phyloP scores from a whole-genome alignment of 768 basidiomycete species.

The Mycena crocata region DNA sequence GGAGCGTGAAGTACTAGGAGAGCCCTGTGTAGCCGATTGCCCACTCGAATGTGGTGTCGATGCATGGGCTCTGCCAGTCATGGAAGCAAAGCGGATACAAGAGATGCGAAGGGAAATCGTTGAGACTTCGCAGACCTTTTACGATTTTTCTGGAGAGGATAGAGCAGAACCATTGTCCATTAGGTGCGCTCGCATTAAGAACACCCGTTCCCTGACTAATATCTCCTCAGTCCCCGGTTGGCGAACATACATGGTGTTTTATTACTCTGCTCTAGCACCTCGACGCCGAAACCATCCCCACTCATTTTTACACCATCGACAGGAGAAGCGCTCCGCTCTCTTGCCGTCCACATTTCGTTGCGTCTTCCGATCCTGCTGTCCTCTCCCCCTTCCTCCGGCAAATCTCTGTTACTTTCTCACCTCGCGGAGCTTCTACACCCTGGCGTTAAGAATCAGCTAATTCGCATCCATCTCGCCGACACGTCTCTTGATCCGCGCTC shows the following conservation, averaged over 20 bases:
- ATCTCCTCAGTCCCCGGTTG: slow-evolving; percentile 60
- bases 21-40: slow-evolving; percentile 70
- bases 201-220: slow-evolving; percentile 28
- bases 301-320: slow-evolving; percentile 77
- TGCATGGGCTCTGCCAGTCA: slow-evolving; percentile 84
- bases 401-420: slow-evolving; percentile 82
- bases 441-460: slow-evolving; percentile 69
- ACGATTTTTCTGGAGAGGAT: slow-evolving; percentile 52
- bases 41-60: slow-evolving; percentile 74
- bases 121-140: slow-evolving; percentile 58
- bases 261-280: neutral
- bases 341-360: slow-evolving; percentile 74
- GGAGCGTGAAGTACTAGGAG: slow-evolving; percentile 72
- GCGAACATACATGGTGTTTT: slow-evolving; percentile 76
- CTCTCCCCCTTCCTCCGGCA: slow-evolving; percentile 90
- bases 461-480: slow-evolving; percentile 92
- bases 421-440: slow-evolving; percentile 78
- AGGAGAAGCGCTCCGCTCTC: slow-evolving; percentile 63
- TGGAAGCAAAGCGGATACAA: slow-evolving; percentile 73
- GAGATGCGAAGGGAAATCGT: slow-evolving; percentile 61
- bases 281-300: slow-evolving; percentile 34
- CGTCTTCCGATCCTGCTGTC: slow-evolving; percentile 86
- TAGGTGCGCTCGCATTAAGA: slow-evolving; percentile 56
- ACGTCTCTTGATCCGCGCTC: slow-evolving; percentile 95
- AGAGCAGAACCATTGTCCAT: slow-evolving; percentile 63